Evolutionary conservation across 2,329 filamentous ascomycete species (phyloP).

Genomic region (Hymenotorrendiella dingleyae): DNA sequence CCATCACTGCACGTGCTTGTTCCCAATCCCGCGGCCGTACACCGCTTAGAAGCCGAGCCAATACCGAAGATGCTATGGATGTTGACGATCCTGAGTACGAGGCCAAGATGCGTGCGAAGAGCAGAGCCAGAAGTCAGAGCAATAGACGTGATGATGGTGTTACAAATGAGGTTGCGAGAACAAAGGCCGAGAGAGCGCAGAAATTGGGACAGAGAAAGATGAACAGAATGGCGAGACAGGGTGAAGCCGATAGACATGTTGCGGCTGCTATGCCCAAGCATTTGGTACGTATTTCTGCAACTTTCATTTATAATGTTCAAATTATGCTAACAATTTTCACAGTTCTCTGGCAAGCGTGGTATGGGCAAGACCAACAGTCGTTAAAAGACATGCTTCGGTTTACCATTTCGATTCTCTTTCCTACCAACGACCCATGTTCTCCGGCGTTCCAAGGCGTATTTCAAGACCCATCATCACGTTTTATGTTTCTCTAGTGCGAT

Average conservation of each 20-base stretch:
- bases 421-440: too few species aligned
- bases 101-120: slow-evolving; percentile 63
- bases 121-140: slow-evolving; percentile 59
- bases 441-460: too few species aligned
- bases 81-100: slow-evolving; percentile 52
- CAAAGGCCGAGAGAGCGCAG: slow-evolving; percentile 77
- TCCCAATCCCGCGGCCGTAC: slow-evolving; percentile 68
- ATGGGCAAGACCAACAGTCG: slow-evolving; percentile 81
- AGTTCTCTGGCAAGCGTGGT: slow-evolving; percentile 86
- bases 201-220: slow-evolving; percentile 96
- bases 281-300: slow-evolving; percentile 57
- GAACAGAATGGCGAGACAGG: slow-evolving; percentile 96
- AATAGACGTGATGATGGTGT: slow-evolving; percentile 77
- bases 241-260: slow-evolving; percentile 90
- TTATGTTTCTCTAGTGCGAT: too few species aligned
- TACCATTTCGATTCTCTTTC: too few species aligned
- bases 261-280: slow-evolving; percentile 81
- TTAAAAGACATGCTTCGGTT: too few species aligned
- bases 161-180: slow-evolving; percentile 56
- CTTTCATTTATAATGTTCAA: neutral
- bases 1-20: slow-evolving; percentile 67
- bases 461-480: too few species aligned
- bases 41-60: slow-evolving; percentile 54
- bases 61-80: slow-evolving; percentile 71
- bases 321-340: slow-evolving; percentile 29